Percentiles rank a stretch among this genome's conserved stretches.
phyloP scores from a whole-genome alignment of 345 rosid species.

The Cardiospermum halicacabum region DNA sequence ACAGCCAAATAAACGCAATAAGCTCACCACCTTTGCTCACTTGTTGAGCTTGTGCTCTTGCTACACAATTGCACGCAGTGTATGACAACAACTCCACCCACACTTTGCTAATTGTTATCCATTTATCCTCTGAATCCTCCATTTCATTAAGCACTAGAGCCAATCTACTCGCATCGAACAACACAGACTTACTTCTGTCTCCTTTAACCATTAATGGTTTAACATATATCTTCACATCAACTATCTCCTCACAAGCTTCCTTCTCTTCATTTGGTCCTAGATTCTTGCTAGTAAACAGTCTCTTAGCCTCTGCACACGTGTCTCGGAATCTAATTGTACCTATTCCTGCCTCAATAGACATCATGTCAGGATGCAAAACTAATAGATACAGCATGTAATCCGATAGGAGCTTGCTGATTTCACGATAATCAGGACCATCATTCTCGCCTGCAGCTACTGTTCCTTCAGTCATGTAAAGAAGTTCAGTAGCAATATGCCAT shows the following conservation, averaged over 20 bases:
- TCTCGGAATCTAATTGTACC: constrained; percentile 45
- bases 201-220: constrained; percentile 44
- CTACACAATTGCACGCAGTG: constrained; percentile 53
- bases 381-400: constrained; percentile 66
- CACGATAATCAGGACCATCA: background rate
- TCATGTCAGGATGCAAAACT: constrained; percentile 37
- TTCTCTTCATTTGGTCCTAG: background rate
- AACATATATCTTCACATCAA: constrained; percentile 24
- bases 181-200: constrained; percentile 54
- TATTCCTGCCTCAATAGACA: constrained; percentile 47
- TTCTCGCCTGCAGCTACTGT: no score
- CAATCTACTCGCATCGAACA: constrained; percentile 53
- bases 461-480: constrained; percentile 31
- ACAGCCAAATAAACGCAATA: constrained; percentile 56
- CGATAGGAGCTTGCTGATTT: constrained; percentile 40
- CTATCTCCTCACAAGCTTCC: constrained; percentile 22
- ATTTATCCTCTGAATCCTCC: constrained; percentile 26
- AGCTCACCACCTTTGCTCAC: constrained; percentile 67
- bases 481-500: constrained; percentile 65
- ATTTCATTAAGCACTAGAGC: constrained; percentile 35
- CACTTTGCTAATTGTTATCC: constrained; percentile 46
- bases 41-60: constrained; percentile 51
- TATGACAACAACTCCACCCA: constrained; percentile 63
- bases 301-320: constrained; percentile 36
- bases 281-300: constrained; percentile 31